phyloP scores from a whole-genome alignment of 305 asterid species.

The Fraxinus nigra region DNA sequence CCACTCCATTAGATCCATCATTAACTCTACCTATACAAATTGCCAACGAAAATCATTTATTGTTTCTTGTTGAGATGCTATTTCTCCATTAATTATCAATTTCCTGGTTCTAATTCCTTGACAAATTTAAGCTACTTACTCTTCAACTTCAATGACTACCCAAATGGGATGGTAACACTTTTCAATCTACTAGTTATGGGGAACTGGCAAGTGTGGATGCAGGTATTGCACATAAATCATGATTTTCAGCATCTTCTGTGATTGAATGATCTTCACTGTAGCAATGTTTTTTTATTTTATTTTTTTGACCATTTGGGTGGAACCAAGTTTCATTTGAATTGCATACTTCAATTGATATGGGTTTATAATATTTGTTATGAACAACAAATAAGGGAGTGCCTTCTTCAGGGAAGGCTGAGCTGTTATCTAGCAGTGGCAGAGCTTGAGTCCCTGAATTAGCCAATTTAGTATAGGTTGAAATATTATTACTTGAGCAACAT shows the following conservation, averaged over 20 bases:
- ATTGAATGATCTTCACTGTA: not conserved
- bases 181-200: conserved; percentile 97
- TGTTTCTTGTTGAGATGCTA: not conserved
- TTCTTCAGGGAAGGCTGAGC: not conserved
- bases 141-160: conserved; percentile 97
- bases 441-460: not conserved
- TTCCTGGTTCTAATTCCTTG: conserved; percentile 39
- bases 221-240: conserved; percentile 48
- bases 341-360: not conserved
- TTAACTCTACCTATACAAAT: not conserved
- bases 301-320: not conserved
- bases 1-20: not conserved
- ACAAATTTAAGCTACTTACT: conserved; percentile 75
- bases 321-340: not conserved
- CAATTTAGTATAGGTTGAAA: not conserved
- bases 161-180: conserved; percentile 96
- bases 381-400: not conserved
- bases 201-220: conserved; percentile 96
- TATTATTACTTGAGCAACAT: not conserved
- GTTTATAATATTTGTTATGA: not conserved
- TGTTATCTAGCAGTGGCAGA: not conserved
- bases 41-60: not conserved
- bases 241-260: not conserved
- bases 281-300: not conserved
- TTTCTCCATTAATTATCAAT: not conserved